Evolutionary conservation across 2,329 filamentous ascomycete species (phyloP), one percentile per base, ranked within the genome.

Genomic region (Cladosporium sp.): DNA sequence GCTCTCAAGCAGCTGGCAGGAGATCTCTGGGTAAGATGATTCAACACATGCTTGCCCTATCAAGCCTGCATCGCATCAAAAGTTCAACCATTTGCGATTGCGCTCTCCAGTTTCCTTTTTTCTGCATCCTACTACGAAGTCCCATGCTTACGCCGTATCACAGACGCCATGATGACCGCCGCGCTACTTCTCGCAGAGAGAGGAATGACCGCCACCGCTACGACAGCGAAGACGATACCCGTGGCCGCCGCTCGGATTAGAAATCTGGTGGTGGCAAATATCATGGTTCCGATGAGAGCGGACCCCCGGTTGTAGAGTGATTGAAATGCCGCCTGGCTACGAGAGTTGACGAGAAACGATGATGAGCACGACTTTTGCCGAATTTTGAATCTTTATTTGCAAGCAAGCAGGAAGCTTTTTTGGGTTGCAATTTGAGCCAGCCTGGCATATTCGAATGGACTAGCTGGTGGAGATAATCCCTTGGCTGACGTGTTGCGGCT

Each of bases 81-180:
- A 11, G 55, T 37, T n/a, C 52, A 26, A 44, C 50, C 40, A 10
- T 8, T 44, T 57, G 62, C 52, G 29, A 55, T 21, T n/a, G 28
- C 28, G 10, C 3, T 29, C n/a, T 31, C 29, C 31, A 55, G 16
- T 63, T 64, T 52, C n/a, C 35, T 49, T 18, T 1, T 49, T 18
- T 35, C n/a, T 40, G 28, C 29, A 55, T 6, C 14, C 14, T 12
- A 3, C 21, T n/a, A 21, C 16, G 40, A 21, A 46, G 40, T n/a
- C 10, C 40, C n/a, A 46, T 37, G 23, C 53, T 52, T 23, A 59
- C 61, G 4, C 14, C 31, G 33, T 23, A 12, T 21, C 14, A 35
- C 49, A 66, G 64, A 61, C 58, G 50, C 59, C 31, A 29, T 16
- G 64, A 66, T 6, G 40, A 61, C 21, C 57, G 52, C n/a, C 49